Conservation (phyloP, 768 basidiomycete species). For the Pleurotus cornucopiae region DNA sequence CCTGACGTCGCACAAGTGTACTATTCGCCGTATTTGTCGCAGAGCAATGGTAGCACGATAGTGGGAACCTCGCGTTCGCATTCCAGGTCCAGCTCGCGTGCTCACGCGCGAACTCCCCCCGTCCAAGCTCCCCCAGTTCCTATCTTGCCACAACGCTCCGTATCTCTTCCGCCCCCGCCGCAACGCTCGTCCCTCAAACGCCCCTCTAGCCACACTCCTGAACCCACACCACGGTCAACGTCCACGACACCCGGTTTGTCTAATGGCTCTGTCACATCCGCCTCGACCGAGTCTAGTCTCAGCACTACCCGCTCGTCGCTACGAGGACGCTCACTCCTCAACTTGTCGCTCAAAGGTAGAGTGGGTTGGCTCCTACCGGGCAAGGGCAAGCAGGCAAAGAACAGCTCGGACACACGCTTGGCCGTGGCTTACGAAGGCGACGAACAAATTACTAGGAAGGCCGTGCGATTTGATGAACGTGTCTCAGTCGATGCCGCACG, state of each 20-base stretch:
- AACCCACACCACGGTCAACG: slow-evolving; percentile 33
- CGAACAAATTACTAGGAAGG: not conserved
- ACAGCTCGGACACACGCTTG: not conserved
- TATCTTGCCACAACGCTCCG: slow-evolving; percentile 18
- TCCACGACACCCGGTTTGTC: slow-evolving; percentile 28
- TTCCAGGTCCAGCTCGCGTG: slow-evolving; percentile 26
- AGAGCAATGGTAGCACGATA: not conserved
- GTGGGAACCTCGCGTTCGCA: not conserved
- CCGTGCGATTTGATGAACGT: slow-evolving; percentile 5
- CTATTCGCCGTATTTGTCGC: slow-evolving; percentile 5
- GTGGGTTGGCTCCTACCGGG: slow-evolving; percentile 5
- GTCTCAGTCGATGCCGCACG: not conserved
- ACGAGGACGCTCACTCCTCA: slow-evolving; percentile 14
- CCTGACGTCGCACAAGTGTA: slow-evolving; percentile 4
- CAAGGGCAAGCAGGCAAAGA: not conserved
- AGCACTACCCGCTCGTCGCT: slow-evolving; percentile 17
- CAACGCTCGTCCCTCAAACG: slow-evolving; percentile 66
- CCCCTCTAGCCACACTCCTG: slow-evolving; percentile 27
- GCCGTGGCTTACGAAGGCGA: not conserved
- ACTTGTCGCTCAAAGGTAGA: slow-evolving; percentile 10
- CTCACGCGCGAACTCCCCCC: slow-evolving; percentile 21
- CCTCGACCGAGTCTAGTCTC: slow-evolving; percentile 42
- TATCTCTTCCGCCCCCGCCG: slow-evolving; percentile 48
- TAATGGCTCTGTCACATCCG: slow-evolving; percentile 43
- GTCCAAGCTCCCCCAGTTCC: slow-evolving; percentile 17